Base-by-base conservation (phyloP, 2,329 filamentous ascomycete genomes). In the Fusarium oxysporum region DNA sequence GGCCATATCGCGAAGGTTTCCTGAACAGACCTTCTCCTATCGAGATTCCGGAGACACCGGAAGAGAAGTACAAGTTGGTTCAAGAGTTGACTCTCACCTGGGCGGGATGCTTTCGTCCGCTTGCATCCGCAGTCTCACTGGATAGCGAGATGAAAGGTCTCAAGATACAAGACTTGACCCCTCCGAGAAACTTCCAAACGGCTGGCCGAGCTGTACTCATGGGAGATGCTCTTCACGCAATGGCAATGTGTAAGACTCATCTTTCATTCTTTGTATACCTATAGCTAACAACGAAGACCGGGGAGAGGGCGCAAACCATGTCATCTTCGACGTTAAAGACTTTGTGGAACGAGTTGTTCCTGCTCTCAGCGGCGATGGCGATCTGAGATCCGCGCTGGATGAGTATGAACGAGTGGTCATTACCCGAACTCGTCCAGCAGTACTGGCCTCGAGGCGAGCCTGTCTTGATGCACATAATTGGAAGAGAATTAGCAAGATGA, bases 281-380 rank as follows among this genome's bases (percentile, higher is more conserved):
- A 1, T 8, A 6, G 32, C 62, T 50, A 53, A 45, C 11, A 2
- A 0, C 0, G 2, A 32, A 90, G 88, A 87, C 73, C 83, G 88
- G 17, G 88, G 88, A 6, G 88, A 90, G 77, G 88, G 86, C 2
- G 87, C 86, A 10, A 90, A 90, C 68, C 87, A 89, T 57, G 87
- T 85, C 6, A 86, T 90, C 40, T 77, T 85, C 11, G 88, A 90
- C 72, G 85, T 87, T 0, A 74, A 81, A 5, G 84, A 86, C 40
- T 81, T 89, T 47, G 80, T 82, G 0, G 80, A 82, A 14, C 75
- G 75, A 9, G 72, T 84, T 2, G 35, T 75, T 0, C 78, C 81
- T 0, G 30, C 66, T 4, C 67, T 76, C 17, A 30, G 45, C 16
- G 21, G 33, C 6, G 8, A 28, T 13, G 44, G 38, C 17, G 51